phyloP scores from a whole-genome alignment of 129 eudicot genomes.

The Arctium lappa region DNA sequence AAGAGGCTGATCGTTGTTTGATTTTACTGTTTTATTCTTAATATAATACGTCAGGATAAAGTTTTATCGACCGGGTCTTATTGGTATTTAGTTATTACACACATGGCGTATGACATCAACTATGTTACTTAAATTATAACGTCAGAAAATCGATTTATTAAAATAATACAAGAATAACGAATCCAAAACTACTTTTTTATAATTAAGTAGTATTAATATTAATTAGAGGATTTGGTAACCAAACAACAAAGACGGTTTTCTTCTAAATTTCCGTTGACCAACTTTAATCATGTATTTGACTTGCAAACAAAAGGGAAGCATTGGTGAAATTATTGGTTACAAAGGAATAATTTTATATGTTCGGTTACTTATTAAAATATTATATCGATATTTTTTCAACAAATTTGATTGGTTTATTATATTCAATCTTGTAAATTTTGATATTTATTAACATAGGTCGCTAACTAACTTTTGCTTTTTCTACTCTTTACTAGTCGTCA shows the following conservation, averaged over 20 bases:
- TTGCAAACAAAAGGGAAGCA: neutral
- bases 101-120: conserved; percentile 6
- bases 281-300: conserved; percentile 21
- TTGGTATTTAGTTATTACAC: neutral
- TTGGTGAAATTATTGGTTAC: neutral
- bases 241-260: conserved; percentile 16
- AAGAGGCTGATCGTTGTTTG: neutral
- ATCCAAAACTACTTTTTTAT: neutral
- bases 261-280: conserved; percentile 17
- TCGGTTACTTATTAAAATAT: neutral
- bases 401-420: neutral
- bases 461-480: too few species aligned
- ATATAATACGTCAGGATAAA: neutral
- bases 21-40: neutral
- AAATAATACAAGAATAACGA: neutral
- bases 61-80: neutral
- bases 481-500: neutral
- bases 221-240: conserved; percentile 16
- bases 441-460: neutral
- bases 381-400: too few species aligned
- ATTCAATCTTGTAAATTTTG: neutral
- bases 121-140: neutral
- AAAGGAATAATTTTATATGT: too few species aligned
- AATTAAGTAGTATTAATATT: neutral
- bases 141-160: neutral